Percentiles rank a stretch among this genome's conserved stretches.
phyloP scores from a whole-genome alignment of 345 rosid genomes.

The Eucalyptus sideroxylon region DNA sequence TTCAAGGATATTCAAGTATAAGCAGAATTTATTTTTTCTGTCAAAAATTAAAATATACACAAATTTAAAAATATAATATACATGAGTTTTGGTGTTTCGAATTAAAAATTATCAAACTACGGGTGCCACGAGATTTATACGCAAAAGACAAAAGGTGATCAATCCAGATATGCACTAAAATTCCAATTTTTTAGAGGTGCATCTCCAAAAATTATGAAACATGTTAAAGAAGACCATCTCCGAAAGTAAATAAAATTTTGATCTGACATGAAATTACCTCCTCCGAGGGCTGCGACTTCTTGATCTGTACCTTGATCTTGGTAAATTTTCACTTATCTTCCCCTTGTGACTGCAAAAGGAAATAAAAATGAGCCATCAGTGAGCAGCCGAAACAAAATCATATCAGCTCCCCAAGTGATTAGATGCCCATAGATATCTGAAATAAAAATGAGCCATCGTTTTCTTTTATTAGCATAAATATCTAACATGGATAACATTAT shows the following conservation, averaged over 20 bases:
- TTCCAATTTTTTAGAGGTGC: not conserved
- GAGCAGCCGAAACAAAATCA: not conserved
- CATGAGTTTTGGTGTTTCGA: not conserved
- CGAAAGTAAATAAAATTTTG: not conserved
- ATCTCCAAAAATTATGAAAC: not conserved
- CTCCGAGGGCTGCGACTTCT: slow-evolving; percentile 34
- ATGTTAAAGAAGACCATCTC: not conserved
- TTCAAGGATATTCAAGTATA: not conserved
- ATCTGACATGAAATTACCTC: slow-evolving; percentile 1
- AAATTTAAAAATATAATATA: not conserved
- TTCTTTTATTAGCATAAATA: not conserved
- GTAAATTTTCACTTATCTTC: slow-evolving; percentile 13
- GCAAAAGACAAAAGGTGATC: not conserved
- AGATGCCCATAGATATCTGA: not conserved
- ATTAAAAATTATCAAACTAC: not conserved
- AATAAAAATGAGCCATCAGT: not conserved
- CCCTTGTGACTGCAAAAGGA: slow-evolving; percentile 20
- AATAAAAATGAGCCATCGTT: not conserved
- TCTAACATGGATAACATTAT: not conserved
- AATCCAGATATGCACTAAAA: not conserved
- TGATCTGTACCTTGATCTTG: slow-evolving; percentile 17
- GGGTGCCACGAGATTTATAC: not conserved
- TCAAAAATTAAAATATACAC: not conserved
- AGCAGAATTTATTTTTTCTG: not conserved
- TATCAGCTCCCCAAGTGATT: not conserved